Base-by-base conservation (phyloP, 1,284 basidiomycete species). In the Naganishia albida region DNA sequence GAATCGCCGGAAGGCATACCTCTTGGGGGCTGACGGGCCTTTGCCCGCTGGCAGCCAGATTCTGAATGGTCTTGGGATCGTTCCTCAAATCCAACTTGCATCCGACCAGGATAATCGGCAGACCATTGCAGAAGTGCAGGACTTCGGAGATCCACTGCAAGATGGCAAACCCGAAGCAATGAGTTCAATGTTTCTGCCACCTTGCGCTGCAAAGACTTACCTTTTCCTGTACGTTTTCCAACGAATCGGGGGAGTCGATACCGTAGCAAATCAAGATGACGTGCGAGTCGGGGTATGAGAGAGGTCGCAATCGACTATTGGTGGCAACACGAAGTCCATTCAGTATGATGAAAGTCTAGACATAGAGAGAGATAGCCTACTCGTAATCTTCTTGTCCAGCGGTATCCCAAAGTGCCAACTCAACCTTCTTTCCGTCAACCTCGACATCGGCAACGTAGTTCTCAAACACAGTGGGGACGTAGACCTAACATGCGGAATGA, bases 171-270 rank as follows among this genome's bases (percentile, higher is more conserved):
- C 20, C 18, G 57, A 60, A 54, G 53, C 40, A 59, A 48, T 44
- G 13, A 64, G 16, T 62, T 34, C 20, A 42, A 39, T 23, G 42
- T 8, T 23, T 34, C 42, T n/a, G 16, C 4, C 34, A 34, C 34
- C 34, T 34, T 34, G 34, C 34, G 34, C 34, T 6, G 34, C n/a
- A 34, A 10, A 34, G 40, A 80, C 86, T 49, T 43, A 90, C 90
- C 88, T 94, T 95, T 82, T 94, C 92, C 82, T 94, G 90, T 40
- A 95, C 91, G 83, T 95, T 95, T 81, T 93, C 92, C 69, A 95
- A 82, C 59, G 90, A 93, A 77, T 93, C 90, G 40, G 93, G 92
- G 63, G 88, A 91, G 82, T 95, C 92, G 70, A 94, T 87, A 48
- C 91, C 89, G 77, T 93, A 95, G 79, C 91, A 94, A 79, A 95